Base-by-base conservation (phyloP, 2,329 filamentous ascomycete species). In the Alternaria dauci region DNA sequence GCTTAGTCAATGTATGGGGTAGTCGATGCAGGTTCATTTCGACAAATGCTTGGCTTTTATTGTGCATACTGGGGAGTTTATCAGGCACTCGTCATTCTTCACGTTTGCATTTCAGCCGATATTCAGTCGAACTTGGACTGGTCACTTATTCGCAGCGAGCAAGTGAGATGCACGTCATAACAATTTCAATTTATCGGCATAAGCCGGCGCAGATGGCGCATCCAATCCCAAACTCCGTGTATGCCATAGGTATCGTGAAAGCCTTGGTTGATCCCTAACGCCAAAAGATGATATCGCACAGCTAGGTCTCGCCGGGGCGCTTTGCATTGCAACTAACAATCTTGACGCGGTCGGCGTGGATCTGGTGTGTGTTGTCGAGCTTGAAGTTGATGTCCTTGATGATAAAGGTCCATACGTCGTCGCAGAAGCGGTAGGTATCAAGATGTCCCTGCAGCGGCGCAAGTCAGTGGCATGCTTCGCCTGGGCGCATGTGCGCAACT, bases 351-450 rank as follows among this genome's bases (percentile, higher is more conserved):
- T 97, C 94, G 20, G 94, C 93, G 38, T 87, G 83, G 14, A 98
- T 88, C 1, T 87, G 87, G 62, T 89, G 87, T 58, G 87, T 88
- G 69, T 91, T 92, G 71, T 98, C 94, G 83, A 98, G 90, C 83
- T 99, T 99, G 84, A 99, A 98, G n/a, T 90, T 93, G 57, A 98
- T 94, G 69, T 98, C 95, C 81, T 97, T 97, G 81, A 99, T 96
- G 59, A 99, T 87, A 80, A 99, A 99, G 1, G 95, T 99, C 95
- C 95, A 99, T 60, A 99, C 95, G 82, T 99, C 95, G 81, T 99
- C 95, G 83, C 95, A 99, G 86, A 99, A 99, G 71, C 95, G 91
- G 84, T 99, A 99, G 16, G 95, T 98, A 78, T 98, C 94, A 65
- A 99, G 89, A 76, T 96, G 95, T 48, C 95, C 95, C 94, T 97